Percentiles rank a stretch among this genome's conserved stretches.
phyloP scores from a whole-genome alignment of 768 basidiomycete genomes.

The Amanita polypyramis region DNA sequence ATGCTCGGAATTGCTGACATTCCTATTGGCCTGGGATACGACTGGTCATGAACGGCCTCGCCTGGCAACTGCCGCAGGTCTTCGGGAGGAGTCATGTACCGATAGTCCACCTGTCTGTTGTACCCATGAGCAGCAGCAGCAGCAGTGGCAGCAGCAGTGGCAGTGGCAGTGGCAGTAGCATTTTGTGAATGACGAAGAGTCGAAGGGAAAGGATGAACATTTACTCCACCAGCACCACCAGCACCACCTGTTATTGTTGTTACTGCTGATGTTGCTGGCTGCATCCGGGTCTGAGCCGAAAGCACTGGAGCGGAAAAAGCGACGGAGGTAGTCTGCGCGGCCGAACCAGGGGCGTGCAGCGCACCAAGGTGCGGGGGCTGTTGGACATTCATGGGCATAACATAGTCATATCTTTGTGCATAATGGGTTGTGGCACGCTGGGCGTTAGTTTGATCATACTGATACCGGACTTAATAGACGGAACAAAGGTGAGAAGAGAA shows the following conservation, averaged over 20 bases:
- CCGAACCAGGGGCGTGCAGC: conserved; percentile 29
- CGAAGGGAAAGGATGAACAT: neutral
- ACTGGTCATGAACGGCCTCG: conserved; percentile 35
- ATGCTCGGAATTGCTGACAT: neutral
- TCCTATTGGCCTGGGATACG: conserved; percentile 21
- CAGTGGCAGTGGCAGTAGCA: no score
- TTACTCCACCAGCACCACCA: no score
- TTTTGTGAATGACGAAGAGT: conserved; percentile 3
- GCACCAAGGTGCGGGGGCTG: conserved; percentile 40
- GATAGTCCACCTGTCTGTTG: conserved; percentile 26
- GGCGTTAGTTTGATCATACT: conserved; percentile 34
- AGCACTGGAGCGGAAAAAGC: conserved; percentile 28
- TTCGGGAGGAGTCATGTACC: conserved; percentile 27
- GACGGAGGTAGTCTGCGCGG: conserved; percentile 32
- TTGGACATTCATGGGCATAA: conserved; percentile 30
- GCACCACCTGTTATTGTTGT: no score
- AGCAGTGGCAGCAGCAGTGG: no score
- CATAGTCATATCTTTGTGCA: conserved; percentile 42
- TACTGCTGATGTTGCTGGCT: no score
- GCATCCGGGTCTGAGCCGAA: conserved; percentile 26
- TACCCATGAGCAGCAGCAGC: conserved; percentile 20
- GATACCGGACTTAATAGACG: conserved; percentile 64
- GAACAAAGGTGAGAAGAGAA: conserved; percentile 27
- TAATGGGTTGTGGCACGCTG: conserved; percentile 38
- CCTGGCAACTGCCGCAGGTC: conserved; percentile 29